phyloP scores from a whole-genome alignment of 768 basidiomycete species.

The Hericium rajendrae region DNA sequence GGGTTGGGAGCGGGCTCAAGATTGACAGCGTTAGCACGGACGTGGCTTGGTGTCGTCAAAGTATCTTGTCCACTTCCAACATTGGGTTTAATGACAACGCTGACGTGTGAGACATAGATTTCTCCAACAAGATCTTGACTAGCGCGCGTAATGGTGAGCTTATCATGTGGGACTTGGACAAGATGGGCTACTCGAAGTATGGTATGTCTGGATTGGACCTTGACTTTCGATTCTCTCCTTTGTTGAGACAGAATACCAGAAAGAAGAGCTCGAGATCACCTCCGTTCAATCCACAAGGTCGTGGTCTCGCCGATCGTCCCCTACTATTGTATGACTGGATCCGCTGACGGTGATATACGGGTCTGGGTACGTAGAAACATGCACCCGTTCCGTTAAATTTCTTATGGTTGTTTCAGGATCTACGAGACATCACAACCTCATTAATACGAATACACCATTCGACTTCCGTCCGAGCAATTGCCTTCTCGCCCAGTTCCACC shows the following conservation, averaged over 20 bases:
- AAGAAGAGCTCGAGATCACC: constrained; percentile 56
- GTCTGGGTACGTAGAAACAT: constrained; percentile 51
- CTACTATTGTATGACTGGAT: constrained; percentile 70
- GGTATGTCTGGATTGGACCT: constrained; percentile 36
- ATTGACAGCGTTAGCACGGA: constrained; percentile 72
- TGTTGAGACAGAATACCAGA: constrained; percentile 29
- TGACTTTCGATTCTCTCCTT: background rate
- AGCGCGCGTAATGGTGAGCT: constrained; percentile 76
- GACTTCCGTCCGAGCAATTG: constrained; percentile 55
- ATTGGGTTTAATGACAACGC: background rate
- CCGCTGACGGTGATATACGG: constrained; percentile 71
- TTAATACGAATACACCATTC: constrained; percentile 65
- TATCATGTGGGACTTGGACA: constrained; percentile 76
- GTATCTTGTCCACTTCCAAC: constrained; percentile 28
- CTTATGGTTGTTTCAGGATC: constrained; percentile 36
- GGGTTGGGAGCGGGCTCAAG: constrained; percentile 71
- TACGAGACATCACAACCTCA: constrained; percentile 62
- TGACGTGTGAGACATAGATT: constrained; percentile 32
- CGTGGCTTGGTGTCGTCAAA: constrained; percentile 68
- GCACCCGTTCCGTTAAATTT: background rate
- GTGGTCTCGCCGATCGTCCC: constrained; percentile 59
- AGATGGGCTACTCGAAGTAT: constrained; percentile 55
- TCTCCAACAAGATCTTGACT: constrained; percentile 68
- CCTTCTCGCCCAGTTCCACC: constrained; percentile 57
- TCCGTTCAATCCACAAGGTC: constrained; percentile 62